Base-by-base conservation (phyloP, 2,329 filamentous ascomycete genomes). In the Clarireedia hainanense region DNA sequence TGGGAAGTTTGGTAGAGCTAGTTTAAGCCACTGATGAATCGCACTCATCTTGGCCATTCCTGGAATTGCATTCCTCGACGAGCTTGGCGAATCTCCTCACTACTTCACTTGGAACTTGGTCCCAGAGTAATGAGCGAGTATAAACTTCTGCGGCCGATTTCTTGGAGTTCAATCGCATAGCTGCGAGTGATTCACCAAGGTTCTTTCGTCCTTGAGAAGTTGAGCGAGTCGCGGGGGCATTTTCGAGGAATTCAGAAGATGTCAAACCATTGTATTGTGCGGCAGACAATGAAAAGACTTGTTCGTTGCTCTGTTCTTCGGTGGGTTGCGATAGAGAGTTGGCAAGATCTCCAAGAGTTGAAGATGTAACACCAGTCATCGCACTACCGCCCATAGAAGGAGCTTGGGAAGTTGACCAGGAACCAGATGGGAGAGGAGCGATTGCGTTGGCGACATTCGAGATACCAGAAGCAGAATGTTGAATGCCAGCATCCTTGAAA, bases 61-160 rank as follows among this genome's bases (percentile, higher is more conserved):
- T 60, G 20, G 64, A 58, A 72, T 79, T 85, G 73, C 80, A 86
- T 68, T 94, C 88, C 61, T 87, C 83, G 65, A 96, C 88, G 81
- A 95, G 91, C 72, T 89, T 88, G 66, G 88, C 89, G 76, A 97
- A 97, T 70, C 92, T 90, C 64, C 85, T 84, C 53, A 99, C 90
- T 49, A 97, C 91, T 62, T 97, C 91, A 64, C 84, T 81, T 14
- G 94, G 91, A 65, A 97, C 91, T 72, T 91, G 89, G 68, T 96
- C 91, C 89, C 90, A 96, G 57, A 97, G 83, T 59, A 97, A 79
- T 60, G 90, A 95, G 57, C 92, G 83, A 36, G 91, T 95, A 74
- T 96, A 96, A 43, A 96, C 89, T 66, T 96, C 91, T 56, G 91
- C 88, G 48, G 86, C 87, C 51, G 81, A 81, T 64, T 87, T 81